Evolutionary conservation across 495 filamentous ascomycete species (phyloP).

Genomic region (Durotheca rogersii): DNA sequence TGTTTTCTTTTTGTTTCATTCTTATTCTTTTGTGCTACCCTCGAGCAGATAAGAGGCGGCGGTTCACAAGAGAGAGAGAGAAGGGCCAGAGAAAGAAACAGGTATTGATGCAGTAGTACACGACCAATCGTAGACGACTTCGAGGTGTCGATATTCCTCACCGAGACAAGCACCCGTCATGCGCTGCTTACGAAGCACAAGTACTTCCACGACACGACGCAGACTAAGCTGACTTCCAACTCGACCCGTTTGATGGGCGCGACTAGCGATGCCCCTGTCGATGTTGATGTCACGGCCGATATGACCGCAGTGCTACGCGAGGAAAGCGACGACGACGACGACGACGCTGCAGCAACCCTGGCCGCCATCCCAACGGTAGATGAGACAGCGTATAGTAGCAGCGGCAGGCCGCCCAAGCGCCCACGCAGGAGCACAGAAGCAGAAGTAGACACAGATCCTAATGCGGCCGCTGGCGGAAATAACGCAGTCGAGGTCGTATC

Average conservation of each 20-base stretch:
- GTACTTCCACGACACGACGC: conserved; percentile 57
- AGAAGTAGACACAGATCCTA: conserved; percentile 33
- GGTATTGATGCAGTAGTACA: conserved; percentile 27
- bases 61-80: neutral
- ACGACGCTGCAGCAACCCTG: conserved; percentile 45
- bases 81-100: too few species aligned
- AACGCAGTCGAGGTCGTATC: conserved; percentile 27
- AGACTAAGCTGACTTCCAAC: conserved; percentile 57
- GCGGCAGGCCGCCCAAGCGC: conserved; percentile 33
- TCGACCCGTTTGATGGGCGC: conserved; percentile 58
- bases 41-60: neutral
- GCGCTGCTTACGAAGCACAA: conserved; percentile 84
- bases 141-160: conserved; percentile 90
- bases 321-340: conserved; percentile 45
- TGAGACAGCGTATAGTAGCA: conserved; percentile 32
- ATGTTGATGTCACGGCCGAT: conserved; percentile 44
- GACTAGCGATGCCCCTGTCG: conserved; percentile 51
- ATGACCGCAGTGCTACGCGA: conserved; percentile 25
- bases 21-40: too few species aligned
- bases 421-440: conserved; percentile 33
- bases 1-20: too few species aligned
- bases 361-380: conserved; percentile 46
- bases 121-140: conserved; percentile 71
- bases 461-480: conserved; percentile 11
- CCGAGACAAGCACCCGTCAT: conserved; percentile 82